Evolutionary conservation across 805 yeast species (phyloP), one percentile per base, ranked within the genome.

Genomic region (Blastobotrys muscicola): DNA sequence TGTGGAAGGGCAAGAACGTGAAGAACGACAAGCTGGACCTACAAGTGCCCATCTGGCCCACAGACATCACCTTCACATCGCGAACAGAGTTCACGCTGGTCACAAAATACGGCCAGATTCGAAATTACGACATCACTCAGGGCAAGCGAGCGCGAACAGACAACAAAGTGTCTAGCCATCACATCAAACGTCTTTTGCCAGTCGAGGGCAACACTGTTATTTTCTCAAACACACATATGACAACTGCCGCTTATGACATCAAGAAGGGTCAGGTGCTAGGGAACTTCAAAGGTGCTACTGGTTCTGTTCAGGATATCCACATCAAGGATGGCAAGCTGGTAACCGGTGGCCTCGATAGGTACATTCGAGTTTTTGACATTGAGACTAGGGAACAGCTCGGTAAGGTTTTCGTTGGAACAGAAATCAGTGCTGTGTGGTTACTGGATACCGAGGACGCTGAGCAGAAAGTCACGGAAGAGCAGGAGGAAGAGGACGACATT

Each of bases 291-390:
- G 95, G 92, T 15, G 76, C 86, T 8, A 80, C 79, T 16, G 89
- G 94, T 45, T 80, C 87, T 1, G 78, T 82, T 37, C 70, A 69
- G 45, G 64, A 73, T 2, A 38, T 64, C n/a, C 45, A 52, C 33
- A 35, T 56, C n/a, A 55, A 39, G 37, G 29, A 38, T 6, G 43
- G 39, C 44, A 45, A 9, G 45, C 55, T 89, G 6, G 78, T 79
- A 2, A 70, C 85, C 13, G 97, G 94, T 36, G 94, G 96, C 0
- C 71, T 89, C 15, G 98, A 92, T 57, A 72, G 95, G 55, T 90
- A 86, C 55, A 69, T 85, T 23, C 73, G 96, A 46, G 85, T 84
- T 3, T 90, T 75, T 61, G 82, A 86, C 47, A 58, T 78, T 3
- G 65, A 64, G 1, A 63, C 78, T 1, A 70, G 94, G 41, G 74